phyloP scores from a whole-genome alignment of 2,329 filamentous ascomycete species.

The Cercospora janseana region DNA sequence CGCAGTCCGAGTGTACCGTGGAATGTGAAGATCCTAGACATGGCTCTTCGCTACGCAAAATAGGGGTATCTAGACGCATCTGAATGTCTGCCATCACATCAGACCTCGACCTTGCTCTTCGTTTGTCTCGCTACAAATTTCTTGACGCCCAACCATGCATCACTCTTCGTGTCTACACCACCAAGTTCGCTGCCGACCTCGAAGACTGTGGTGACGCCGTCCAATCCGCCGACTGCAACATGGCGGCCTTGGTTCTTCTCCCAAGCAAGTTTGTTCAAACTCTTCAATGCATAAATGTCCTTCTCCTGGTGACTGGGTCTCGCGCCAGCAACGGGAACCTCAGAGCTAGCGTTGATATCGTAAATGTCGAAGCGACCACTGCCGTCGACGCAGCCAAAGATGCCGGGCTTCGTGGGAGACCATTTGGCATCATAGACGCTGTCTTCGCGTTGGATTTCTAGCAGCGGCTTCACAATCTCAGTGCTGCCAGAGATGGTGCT shows the following conservation, averaged over 20 bases:
- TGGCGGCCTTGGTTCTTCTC: constrained; percentile 84
- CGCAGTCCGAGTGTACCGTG: neutral
- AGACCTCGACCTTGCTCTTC: constrained; percentile 28
- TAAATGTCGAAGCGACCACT: constrained; percentile 90
- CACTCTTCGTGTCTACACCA: constrained; percentile 75
- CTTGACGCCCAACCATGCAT: constrained; percentile 94
- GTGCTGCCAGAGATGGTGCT: constrained; percentile 47
- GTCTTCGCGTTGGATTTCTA: constrained; percentile 91
- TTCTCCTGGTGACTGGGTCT: constrained; percentile 40
- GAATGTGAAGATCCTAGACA: neutral
- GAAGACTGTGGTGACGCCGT: constrained; percentile 86
- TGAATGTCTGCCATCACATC: constrained; percentile 4
- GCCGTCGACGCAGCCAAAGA: constrained; percentile 93
- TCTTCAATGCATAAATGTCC: constrained; percentile 55
- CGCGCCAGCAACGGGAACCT: constrained; percentile 82
- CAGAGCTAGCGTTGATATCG: constrained; percentile 89
- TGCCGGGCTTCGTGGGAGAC: constrained; percentile 89
- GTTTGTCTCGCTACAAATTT: constrained; percentile 66
- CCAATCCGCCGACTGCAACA: constrained; percentile 85
- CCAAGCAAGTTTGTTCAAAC: constrained; percentile 92
- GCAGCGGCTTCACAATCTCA: constrained; percentile 57
- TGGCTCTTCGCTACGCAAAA: constrained; percentile 2
- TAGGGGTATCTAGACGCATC: constrained; percentile 9
- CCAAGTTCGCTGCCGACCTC: constrained; percentile 82
- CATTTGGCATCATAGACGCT: constrained; percentile 94